Percentiles rank a stretch among this genome's conserved stretches.
These are phyloP conservation scores for Suillus bovinus DNA, from an alignment of 768 basidiomycete genomes.

Conservation along the genomic window DNA sequence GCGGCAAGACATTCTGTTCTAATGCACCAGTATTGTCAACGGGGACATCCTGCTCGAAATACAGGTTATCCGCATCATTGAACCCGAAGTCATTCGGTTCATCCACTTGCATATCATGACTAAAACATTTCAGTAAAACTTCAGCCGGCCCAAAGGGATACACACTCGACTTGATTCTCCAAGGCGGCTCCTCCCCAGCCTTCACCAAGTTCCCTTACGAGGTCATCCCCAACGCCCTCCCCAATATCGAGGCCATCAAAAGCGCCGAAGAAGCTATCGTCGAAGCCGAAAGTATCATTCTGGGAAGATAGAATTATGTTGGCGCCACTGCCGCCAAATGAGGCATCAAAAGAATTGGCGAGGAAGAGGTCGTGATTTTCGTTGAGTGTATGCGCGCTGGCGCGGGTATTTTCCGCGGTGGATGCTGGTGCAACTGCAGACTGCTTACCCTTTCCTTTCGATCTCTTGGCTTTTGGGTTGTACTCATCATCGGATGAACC, in stretches of 20 bases:
- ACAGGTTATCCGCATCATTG: constrained; percentile 9
- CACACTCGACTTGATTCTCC: constrained; percentile 26
- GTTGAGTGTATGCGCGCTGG: constrained; percentile 62
- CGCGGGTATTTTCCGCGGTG: constrained; percentile 46
- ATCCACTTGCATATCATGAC: constrained; percentile 1
- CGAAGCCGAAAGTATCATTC: constrained; percentile 46
- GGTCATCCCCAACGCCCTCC: constrained; percentile 69
- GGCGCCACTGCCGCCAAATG: constrained; percentile 44
- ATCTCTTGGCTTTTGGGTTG: constrained; percentile 37
- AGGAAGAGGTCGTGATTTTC: constrained; percentile 72
- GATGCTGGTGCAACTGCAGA: constrained; percentile 26
- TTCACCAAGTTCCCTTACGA: constrained; percentile 73
- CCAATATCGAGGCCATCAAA: constrained; percentile 58
- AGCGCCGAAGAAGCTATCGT: constrained; percentile 52
- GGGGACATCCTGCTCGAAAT: neutral
- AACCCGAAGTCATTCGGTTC: constrained; percentile 18
- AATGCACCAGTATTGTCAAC: neutral
- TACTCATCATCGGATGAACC: constrained; percentile 52
- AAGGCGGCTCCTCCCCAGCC: constrained; percentile 53
- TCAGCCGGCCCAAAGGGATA: neutral
- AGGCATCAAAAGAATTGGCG: constrained; percentile 63
- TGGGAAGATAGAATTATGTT: constrained; percentile 57
- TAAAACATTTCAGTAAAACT: neutral
- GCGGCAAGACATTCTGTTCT: neutral
- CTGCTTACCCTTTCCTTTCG: constrained; percentile 28